Percentiles rank a stretch among this genome's conserved stretches.
These are phyloP conservation scores for Rhodotorula sp. DNA, from an alignment of 1,284 basidiomycete genomes.

Conservation along the genomic window DNA sequence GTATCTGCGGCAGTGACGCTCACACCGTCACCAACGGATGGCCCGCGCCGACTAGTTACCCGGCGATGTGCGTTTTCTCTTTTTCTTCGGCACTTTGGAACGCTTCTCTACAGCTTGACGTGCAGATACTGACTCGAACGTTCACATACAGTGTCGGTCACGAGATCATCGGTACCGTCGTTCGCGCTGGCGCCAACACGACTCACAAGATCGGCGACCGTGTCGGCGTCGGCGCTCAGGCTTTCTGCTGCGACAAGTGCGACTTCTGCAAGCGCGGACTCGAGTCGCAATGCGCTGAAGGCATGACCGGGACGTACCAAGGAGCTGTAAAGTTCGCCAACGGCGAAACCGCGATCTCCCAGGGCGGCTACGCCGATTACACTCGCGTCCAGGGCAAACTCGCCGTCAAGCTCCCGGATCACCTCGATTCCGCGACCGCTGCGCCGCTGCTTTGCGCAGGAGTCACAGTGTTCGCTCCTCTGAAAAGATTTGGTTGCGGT, in stretches of 20 bases:
- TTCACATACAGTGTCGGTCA: slow-evolving; percentile 13
- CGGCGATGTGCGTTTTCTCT: neutral
- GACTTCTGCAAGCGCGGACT: slow-evolving; percentile 50
- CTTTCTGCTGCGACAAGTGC: slow-evolving; percentile 50
- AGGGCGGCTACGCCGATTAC: slow-evolving; percentile 64
- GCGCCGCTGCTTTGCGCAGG: slow-evolving; percentile 50
- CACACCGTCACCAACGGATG: slow-evolving; percentile 37
- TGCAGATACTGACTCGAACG: neutral
- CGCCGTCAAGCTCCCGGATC: slow-evolving; percentile 67
- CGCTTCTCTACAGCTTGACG: neutral
- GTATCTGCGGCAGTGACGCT: slow-evolving; percentile 19
- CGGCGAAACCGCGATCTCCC: slow-evolving; percentile 52
- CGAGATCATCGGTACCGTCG: slow-evolving; percentile 49
- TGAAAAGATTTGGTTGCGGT: slow-evolving; percentile 53
- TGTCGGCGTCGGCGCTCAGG: slow-evolving; percentile 56
- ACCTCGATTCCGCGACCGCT: slow-evolving; percentile 57
- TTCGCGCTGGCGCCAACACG: slow-evolving; percentile 52
- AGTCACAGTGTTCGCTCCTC: slow-evolving; percentile 53
- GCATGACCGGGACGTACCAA: slow-evolving; percentile 27
- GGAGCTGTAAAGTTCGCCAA: neutral
- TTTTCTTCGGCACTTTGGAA: neutral
- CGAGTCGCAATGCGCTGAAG: slow-evolving; percentile 51
- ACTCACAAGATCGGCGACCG: slow-evolving; percentile 52
- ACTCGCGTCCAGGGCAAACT: slow-evolving; percentile 60
- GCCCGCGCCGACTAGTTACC: slow-evolving; percentile 28